Percentiles rank a stretch among this genome's conserved stretches.
Evolutionary conservation across 129 eudicot genomes (phyloP).

Genomic region (Centaurea solstitialis): DNA sequence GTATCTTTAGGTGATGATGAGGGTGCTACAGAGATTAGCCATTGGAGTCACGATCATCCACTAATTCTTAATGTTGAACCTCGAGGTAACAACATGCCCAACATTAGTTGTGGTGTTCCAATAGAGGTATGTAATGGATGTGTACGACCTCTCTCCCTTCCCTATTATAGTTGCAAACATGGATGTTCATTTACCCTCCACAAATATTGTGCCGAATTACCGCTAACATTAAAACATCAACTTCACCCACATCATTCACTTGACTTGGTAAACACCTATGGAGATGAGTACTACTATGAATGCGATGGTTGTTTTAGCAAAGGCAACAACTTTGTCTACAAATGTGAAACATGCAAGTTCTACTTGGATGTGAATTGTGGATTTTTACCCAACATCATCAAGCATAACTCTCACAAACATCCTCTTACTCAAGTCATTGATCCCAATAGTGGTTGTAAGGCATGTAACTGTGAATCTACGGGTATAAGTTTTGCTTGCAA

Average conservation of each 20-base stretch:
- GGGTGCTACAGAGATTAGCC: neutral
- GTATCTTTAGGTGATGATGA: neutral
- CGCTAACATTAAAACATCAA: neutral
- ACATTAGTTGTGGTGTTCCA: too few relatives aligned
- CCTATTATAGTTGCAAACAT: too few relatives aligned
- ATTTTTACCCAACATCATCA: neutral
- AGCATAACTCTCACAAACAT: neutral
- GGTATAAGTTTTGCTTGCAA: neutral
- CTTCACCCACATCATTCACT: neutral
- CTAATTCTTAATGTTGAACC: too few relatives aligned
- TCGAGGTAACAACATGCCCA: too few relatives aligned
- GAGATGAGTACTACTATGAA: neutral
- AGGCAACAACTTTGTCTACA: neutral
- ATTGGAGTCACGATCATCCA: neutral
- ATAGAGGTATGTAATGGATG: too few relatives aligned
- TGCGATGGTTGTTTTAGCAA: neutral
- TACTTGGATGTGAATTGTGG: neutral
- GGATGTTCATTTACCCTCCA: neutral
- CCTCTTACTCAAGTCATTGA: neutral
- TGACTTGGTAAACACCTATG: neutral
- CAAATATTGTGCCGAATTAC: neutral
- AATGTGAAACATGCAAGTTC: neutral
- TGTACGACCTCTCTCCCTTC: too few relatives aligned
- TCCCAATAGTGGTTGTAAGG: neutral
- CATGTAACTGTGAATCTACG: neutral